A percentile compares a stretch with the other conserved stretches of the same genome.
These are phyloP conservation scores for Lachancea thermotolerans DNA, from an alignment of 805 yeast genomes.

Conservation along the genomic window DNA sequence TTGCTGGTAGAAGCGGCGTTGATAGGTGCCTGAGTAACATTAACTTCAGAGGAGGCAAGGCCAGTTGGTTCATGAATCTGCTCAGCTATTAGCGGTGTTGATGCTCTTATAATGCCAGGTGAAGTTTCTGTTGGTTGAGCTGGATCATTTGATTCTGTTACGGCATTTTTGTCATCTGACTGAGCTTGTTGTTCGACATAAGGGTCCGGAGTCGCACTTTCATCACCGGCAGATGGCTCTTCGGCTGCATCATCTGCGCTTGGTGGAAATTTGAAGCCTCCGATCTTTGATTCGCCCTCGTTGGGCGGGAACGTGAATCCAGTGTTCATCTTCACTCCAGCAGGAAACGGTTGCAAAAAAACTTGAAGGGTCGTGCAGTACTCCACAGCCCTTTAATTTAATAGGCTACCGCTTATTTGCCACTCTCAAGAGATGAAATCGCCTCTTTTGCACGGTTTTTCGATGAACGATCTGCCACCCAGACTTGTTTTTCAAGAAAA, in stretches of 20 bases:
- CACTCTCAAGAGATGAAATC: not conserved
- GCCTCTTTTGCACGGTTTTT: not conserved
- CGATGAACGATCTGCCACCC: not conserved
- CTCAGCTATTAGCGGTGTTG: conserved; percentile 2
- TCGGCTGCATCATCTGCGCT: not conserved
- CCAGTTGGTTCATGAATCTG: not conserved
- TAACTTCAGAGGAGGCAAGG: not conserved
- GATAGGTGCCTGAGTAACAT: conserved; percentile 1
- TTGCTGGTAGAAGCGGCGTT: conserved; percentile 8
- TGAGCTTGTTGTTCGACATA: not conserved
- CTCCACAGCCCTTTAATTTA: not conserved
- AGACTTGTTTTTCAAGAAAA: not conserved
- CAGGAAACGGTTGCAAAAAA: not conserved
- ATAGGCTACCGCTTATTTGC: not conserved
- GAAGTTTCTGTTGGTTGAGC: not conserved
- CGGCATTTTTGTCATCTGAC: not conserved
- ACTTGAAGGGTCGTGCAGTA: not conserved
- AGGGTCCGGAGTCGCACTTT: not conserved
- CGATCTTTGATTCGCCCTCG: not conserved
- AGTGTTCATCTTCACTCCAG: conserved; percentile 18
- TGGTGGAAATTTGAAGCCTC: conserved; percentile 6
- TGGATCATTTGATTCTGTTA: not conserved
- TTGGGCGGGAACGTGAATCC: conserved; percentile 23
- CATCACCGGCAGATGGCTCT: too few species aligned
- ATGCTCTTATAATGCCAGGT: conserved; percentile 1